Evolutionary conservation across 441 rosid species (phyloP), one percentile per base, ranked within the genome.

Genomic region (Aquilaria agallochum): DNA sequence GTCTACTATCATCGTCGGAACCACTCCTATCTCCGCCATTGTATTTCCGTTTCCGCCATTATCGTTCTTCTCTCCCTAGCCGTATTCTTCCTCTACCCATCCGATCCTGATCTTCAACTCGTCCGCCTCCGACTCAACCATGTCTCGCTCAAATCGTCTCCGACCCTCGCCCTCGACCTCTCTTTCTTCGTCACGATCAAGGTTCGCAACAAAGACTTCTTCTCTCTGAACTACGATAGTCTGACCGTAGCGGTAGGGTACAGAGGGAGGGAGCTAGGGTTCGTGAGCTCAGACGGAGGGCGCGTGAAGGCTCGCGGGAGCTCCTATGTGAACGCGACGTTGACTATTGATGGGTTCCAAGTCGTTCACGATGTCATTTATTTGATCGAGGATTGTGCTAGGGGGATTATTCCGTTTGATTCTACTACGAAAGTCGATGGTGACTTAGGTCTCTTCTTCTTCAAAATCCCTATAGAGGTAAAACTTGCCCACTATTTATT

Each of bases 221-320:
- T 82, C 77, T 84, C 95, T 4, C 70, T 94, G 2, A 74, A 78
- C 30, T 86, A 86, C 62, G 76, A 79, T 30, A 73, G 84, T 12
- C 82, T 93, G 9, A 64, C 56, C 14, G 87, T 85, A 33, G 79
- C 87, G 34, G 72, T 92, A 49, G 92, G 94, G 58, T 92, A 90
- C 66, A 68, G 92, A 68, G 96, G 85, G 63, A 79, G 83, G 69
- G 80, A 83, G 83, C 74, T 93, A 44, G 97, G 92, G 65, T 14
- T 82, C 50, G 90, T 80, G 11, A 78, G 59, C 12, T 83, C 96
- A 11, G 36, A 42, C 2, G 95, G 95, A 12, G 93, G 86, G 20
- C 71, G 55, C 54, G 55, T 93, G 46, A 77, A 80, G 60, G 90
- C 91, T 14, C 70, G 91, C 55, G 84, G 80, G 58, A 78, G 82